Evolutionary conservation across 148 eudicot species (phyloP), one percentile per base, ranked within the genome.

Genomic region (Selenicereus undatus): DNA sequence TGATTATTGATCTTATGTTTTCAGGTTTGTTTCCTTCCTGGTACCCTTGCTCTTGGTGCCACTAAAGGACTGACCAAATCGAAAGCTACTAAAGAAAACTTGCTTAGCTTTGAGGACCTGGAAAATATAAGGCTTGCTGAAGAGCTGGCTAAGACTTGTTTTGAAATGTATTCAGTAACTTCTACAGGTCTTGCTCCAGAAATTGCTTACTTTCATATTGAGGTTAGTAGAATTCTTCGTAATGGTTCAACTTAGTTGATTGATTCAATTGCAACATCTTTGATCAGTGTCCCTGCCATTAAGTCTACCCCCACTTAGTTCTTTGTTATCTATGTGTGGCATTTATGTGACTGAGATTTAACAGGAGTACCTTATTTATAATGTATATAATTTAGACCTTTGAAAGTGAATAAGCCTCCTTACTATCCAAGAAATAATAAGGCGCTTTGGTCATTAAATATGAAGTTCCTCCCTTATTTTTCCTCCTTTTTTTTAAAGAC

Each of bases 31-130:
- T 94, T 94, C 81, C 93, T 94, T 60, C 90, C 98, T 78, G 98
- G 97, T 16, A 90, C 92, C 77, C 94, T 94, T 81, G 98, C 98
- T 30, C 92, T 94, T 32, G 98, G 98, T 82, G 98, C 95, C 81
- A 94, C 98, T 66, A 91, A 90, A 84, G 98, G 98, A 80, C 83
- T 88, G 35, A 85, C 92, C 66, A 93, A 89, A 86, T 89, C 86
- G 79, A 88, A 85, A 82, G 97, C 97, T 26, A 87, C 91, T 93
- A 85, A 81, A 78, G 88, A 88, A 36, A 91, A 91, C 80, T 74
- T 86, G 74, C 86, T 94, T 48, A 89, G 86, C 65, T 87, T 83
- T 82, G 94, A 94, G 68, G 93, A 94, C 81, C 73, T 92, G 42
- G 97, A 94, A 84, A 91, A 93, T 82, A 75, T 94, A 85, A 88